These are phyloP conservation scores for Aeschynomene evenia DNA, from an alignment of 306 rosid species.

Conservation along the genomic window DNA sequence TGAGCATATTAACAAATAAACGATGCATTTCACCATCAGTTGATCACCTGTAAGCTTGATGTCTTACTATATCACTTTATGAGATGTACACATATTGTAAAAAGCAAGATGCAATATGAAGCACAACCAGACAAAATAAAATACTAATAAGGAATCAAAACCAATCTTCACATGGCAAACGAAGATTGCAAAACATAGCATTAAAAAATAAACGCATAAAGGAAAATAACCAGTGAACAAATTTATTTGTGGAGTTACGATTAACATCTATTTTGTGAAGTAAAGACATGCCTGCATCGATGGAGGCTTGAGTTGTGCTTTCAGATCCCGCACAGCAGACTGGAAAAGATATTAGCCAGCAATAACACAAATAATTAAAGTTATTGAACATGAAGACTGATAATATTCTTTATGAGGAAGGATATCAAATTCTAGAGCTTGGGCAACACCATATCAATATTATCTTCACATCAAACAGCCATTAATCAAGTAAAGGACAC, in stretches of 20 bases:
- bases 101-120: not conserved
- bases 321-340: slow-evolving; percentile 91
- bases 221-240: not conserved
- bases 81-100: not conserved
- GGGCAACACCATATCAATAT: slow-evolving; percentile 10
- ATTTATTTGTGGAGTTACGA: not conserved
- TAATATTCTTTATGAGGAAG: slow-evolving; percentile 4
- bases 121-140: not conserved
- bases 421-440: slow-evolving; percentile 15
- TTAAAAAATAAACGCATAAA: not conserved
- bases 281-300: slow-evolving; percentile 73
- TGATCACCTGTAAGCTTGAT: not conserved
- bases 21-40: too few relatives aligned
- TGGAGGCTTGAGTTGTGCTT: slow-evolving; percentile 92
- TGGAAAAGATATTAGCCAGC: slow-evolving; percentile 36
- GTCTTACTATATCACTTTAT: not conserved
- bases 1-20: slow-evolving; percentile 10
- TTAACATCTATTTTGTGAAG: not conserved
- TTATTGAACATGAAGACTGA: not conserved
- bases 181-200: not conserved
- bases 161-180: slow-evolving; percentile 10
- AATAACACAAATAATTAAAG: not conserved
- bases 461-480: slow-evolving; percentile 9
- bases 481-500: slow-evolving; percentile 19
- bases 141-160: not conserved